Evolutionary conservation across 768 basidiomycete genomes (phyloP).

Genomic region (Austroboletus eburneus): DNA sequence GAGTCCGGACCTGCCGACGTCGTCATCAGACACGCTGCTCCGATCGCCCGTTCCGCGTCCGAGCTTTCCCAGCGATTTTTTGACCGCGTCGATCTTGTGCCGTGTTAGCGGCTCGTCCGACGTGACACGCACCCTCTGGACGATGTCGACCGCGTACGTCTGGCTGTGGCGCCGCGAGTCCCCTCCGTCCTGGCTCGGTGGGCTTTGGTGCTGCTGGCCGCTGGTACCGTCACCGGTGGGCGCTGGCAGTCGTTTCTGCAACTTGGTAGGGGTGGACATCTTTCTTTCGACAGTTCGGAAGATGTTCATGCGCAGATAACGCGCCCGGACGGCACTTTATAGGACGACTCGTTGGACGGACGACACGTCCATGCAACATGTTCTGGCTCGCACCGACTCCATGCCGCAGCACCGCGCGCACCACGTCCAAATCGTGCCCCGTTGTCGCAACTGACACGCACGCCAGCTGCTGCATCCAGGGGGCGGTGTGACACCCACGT

Average conservation of each 20-base stretch:
- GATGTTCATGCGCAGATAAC: neutral
- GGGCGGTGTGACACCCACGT: conserved; percentile 24
- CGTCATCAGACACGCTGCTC: conserved; percentile 29
- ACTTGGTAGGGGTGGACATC: conserved; percentile 12
- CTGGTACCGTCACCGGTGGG: neutral
- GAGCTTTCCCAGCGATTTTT: conserved; percentile 23
- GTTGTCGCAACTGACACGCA: conserved; percentile 6
- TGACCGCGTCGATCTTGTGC: conserved; percentile 27
- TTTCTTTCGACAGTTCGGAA: conserved; percentile 1
- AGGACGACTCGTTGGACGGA: too few species aligned
- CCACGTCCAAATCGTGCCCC: conserved; percentile 14
- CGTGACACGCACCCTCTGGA: conserved; percentile 28
- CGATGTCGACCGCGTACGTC: conserved; percentile 28
- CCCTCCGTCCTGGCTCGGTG: too few species aligned
- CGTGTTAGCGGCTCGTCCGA: conserved; percentile 26
- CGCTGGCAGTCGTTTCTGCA: conserved; percentile 18
- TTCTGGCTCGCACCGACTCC: conserved; percentile 11
- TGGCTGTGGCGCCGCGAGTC: conserved; percentile 5
- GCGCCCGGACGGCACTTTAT: conserved; percentile 15
- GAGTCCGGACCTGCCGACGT: conserved; percentile 17
- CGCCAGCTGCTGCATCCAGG: conserved; percentile 6
- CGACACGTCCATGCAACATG: conserved; percentile 17
- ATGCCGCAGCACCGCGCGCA: conserved; percentile 16
- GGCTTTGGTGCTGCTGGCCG: conserved; percentile 2
- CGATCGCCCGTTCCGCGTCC: conserved; percentile 24